Evolutionary conservation across 177 flowering plant genomes (phyloP).

Genomic region (Tripterygium wilfordii): DNA sequence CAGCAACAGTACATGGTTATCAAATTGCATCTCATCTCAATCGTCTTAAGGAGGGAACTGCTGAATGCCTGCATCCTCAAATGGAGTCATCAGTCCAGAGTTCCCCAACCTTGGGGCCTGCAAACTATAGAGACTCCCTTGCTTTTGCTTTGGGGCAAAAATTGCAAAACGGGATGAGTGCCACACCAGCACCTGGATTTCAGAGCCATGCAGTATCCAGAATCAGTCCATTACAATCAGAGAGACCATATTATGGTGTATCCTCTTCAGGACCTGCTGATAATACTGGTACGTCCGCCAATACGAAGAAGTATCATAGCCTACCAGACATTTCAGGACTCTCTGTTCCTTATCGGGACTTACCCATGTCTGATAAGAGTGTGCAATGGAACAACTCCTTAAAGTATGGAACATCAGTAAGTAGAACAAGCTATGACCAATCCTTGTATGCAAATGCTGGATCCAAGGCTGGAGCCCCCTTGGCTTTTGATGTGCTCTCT

Average conservation of each 20-base stretch:
- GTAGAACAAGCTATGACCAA: slow-evolving; percentile 31
- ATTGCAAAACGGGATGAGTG: slow-evolving; percentile 40
- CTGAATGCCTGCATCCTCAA: slow-evolving; percentile 27
- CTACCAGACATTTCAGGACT: slow-evolving; percentile 86
- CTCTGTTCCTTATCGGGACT: slow-evolving; percentile 34
- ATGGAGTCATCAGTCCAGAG: slow-evolving; percentile 32
- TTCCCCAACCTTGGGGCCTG: slow-evolving; percentile 36
- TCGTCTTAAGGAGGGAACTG: slow-evolving; percentile 38
- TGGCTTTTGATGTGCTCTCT: slow-evolving; percentile 53
- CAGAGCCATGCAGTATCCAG: slow-evolving; percentile 45
- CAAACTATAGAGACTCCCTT: slow-evolving; percentile 42
- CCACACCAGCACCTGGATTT: slow-evolving; percentile 40
- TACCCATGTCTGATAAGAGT: slow-evolving; percentile 30
- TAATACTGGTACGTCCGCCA: slow-evolving; percentile 20
- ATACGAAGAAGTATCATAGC: slow-evolving; percentile 81
- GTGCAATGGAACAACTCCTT: slow-evolving; percentile 41
- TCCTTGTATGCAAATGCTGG: slow-evolving; percentile 31
- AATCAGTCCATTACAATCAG: slow-evolving; percentile 41
- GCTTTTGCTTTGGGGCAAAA: slow-evolving; percentile 40
- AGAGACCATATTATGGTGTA: slow-evolving; percentile 37
- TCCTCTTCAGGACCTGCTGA: slow-evolving; percentile 34
- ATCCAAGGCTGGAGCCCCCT: slow-evolving; percentile 38
- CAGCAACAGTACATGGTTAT: slow-evolving; percentile 87
- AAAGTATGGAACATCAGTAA: slow-evolving; percentile 42
- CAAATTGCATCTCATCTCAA: slow-evolving; percentile 62